Conservation (phyloP, 1,284 basidiomycete species). For the Moesziomyces sp. region DNA sequence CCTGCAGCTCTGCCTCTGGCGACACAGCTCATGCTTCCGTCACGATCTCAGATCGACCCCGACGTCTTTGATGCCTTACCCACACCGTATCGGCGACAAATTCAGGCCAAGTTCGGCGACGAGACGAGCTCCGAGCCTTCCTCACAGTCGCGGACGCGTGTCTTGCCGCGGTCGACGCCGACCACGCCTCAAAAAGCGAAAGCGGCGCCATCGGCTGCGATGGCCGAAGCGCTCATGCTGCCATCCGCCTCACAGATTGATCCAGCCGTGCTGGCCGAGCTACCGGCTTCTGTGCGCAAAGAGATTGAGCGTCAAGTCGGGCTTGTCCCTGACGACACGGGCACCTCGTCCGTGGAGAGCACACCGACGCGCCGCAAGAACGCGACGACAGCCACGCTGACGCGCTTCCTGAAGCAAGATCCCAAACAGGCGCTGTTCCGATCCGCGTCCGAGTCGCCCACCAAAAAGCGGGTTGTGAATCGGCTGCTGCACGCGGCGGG, state of each 20-base stretch:
- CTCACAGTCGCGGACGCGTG: constrained; percentile 18
- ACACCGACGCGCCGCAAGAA: constrained; percentile 30
- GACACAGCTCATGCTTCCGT: constrained; percentile 54
- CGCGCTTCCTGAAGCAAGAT: constrained; percentile 15
- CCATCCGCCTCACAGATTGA: constrained; percentile 64
- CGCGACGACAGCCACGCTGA: constrained; percentile 13
- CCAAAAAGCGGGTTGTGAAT: constrained; percentile 32
- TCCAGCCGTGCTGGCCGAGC: constrained; percentile 54
- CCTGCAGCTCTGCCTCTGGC: constrained; percentile 18
- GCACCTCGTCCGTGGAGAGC: constrained; percentile 22
- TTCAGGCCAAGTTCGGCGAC: constrained; percentile 35
- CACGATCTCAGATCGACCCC: constrained; percentile 55
- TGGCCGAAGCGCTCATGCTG: constrained; percentile 40
- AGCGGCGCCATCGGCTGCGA: constrained; percentile 19
- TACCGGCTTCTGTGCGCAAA: constrained; percentile 55
- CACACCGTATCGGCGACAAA: constrained; percentile 43
- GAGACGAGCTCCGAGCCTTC: background rate
- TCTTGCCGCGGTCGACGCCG: constrained; percentile 37
- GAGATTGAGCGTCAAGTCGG: constrained; percentile 55
- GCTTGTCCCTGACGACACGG: constrained; percentile 11
- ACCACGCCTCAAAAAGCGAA: constrained; percentile 44
- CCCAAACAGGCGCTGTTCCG: constrained; percentile 12
- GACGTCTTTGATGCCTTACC: constrained; percentile 53
- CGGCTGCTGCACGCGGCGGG: constrained; percentile 18
- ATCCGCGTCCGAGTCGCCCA: constrained; percentile 38